Conservation (phyloP, 2,329 filamentous ascomycete genomes). For the Aspergillus sp. region DNA sequence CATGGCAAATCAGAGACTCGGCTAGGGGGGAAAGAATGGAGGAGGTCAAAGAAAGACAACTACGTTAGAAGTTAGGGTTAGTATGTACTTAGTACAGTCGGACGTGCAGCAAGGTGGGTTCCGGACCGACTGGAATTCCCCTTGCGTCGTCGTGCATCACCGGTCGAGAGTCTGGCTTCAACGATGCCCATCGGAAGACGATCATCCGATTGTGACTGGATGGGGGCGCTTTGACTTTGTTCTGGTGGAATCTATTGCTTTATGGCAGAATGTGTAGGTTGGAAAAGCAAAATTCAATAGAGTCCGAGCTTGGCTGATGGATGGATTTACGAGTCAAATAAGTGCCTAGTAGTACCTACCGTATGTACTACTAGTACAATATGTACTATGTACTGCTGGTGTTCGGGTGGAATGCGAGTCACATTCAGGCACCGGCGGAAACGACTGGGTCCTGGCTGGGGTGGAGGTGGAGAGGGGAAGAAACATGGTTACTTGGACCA, state of each 20-base stretch:
- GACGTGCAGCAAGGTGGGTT: conserved; percentile 17
- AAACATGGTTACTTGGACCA: not conserved
- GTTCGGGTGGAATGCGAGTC: not conserved
- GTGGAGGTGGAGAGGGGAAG: not conserved
- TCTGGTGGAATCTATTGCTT: too few species aligned
- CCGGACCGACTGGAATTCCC: conserved; percentile 15
- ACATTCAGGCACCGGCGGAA: not conserved
- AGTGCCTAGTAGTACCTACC: too few species aligned
- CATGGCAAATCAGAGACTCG: not conserved
- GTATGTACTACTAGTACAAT: too few species aligned
- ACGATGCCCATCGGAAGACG: conserved; percentile 9
- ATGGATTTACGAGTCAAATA: too few species aligned
- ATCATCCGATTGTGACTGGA: conserved; percentile 13
- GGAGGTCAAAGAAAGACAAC: not conserved
- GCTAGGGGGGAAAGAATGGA: not conserved
- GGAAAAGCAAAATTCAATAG: too few species aligned
- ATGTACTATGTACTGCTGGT: too few species aligned
- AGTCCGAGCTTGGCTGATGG: too few species aligned
- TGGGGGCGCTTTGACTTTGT: not conserved
- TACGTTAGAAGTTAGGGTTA: too few species aligned
- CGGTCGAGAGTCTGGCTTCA: not conserved
- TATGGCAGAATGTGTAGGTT: too few species aligned
- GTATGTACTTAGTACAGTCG: too few species aligned
- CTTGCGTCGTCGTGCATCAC: conserved; percentile 19
- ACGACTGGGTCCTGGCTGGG: not conserved